phyloP scores from a whole-genome alignment of 306 rosid species.

The Styphnolobium japonicum region DNA sequence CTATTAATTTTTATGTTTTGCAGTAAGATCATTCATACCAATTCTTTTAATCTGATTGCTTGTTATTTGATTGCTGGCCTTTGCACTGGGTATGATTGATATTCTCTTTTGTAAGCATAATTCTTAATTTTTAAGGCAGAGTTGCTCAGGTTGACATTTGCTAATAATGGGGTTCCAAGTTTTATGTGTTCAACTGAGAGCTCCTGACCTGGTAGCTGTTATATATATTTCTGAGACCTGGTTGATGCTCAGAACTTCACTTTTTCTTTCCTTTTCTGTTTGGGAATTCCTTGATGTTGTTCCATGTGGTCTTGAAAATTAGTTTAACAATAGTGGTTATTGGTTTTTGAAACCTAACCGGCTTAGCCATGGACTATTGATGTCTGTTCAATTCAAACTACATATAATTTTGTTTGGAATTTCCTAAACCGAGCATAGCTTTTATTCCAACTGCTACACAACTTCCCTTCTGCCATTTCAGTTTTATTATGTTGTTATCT shows the following conservation, averaged over 20 bases:
- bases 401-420: not conserved
- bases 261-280: not conserved
- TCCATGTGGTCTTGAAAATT: not conserved
- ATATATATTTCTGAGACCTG: not conserved
- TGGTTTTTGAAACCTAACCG: not conserved
- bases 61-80: not conserved
- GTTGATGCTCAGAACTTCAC: not conserved
- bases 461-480: not conserved
- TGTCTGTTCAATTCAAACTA: not conserved
- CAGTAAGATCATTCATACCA: not conserved
- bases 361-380: not conserved
- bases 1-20: not conserved
- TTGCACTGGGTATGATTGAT: not conserved
- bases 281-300: not conserved
- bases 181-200: not conserved
- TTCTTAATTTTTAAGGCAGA: not conserved
- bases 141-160: not conserved
- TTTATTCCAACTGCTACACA: not conserved
- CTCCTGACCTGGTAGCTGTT: not conserved
- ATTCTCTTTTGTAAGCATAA: not conserved
- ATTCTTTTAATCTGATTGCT: not conserved
- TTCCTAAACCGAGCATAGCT: not conserved
- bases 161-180: not conserved
- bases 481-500: not conserved
- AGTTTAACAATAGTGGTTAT: not conserved